These are phyloP conservation scores for Naegleria fowleri DNA, from an alignment of 208 protist genomes.

Conservation along the genomic window DNA sequence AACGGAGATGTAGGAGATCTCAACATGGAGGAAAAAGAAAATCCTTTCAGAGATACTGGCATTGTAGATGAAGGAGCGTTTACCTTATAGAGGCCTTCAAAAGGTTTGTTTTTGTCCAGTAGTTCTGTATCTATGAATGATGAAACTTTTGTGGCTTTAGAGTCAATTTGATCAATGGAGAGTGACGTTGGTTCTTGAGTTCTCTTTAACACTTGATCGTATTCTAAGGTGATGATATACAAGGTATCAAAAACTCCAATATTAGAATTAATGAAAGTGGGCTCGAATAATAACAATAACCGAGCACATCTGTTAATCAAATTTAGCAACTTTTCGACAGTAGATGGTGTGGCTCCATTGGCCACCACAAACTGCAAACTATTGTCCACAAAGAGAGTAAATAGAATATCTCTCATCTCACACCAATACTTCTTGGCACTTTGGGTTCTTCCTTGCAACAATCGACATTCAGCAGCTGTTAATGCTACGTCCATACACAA, in stretches of 20 bases:
- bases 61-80: background rate
- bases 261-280: conserved; percentile 18
- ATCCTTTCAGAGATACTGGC: background rate
- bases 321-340: background rate
- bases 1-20: background rate
- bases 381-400: conserved; percentile 4
- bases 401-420: conserved; percentile 6
- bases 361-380: background rate
- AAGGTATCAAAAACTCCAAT: background rate
- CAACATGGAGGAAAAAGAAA: background rate
- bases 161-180: background rate
- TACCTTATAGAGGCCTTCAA: background rate
- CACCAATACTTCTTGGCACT: background rate
- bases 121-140: background rate
- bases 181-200: background rate
- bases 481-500: background rate
- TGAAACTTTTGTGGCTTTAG: background rate
- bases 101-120: background rate
- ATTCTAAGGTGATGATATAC: background rate
- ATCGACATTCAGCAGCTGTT: background rate
- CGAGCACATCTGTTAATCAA: background rate
- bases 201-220: background rate
- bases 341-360: background rate
- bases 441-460: background rate
- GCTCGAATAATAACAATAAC: background rate